These are phyloP conservation scores for Ogataea methylovora DNA, from an alignment of 805 yeast genomes.

Conservation along the genomic window DNA sequence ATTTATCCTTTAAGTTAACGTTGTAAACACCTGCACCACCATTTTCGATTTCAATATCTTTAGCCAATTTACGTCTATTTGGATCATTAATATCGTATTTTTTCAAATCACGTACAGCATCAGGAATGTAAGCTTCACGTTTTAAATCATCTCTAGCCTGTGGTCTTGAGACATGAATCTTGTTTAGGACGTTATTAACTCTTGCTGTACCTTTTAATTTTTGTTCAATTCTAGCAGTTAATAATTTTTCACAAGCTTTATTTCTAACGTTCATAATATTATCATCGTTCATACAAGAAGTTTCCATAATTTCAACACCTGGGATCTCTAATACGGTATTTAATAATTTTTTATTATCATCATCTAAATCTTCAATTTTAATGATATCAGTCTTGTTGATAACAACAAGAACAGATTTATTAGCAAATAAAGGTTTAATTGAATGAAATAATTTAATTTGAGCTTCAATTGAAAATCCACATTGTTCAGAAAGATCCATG, in stretches of 20 bases:
- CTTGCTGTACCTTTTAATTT: constrained; percentile 90
- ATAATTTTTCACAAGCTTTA: constrained; percentile 93
- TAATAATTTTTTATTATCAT: constrained; percentile 65
- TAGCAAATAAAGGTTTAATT: constrained; percentile 94
- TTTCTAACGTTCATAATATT: constrained; percentile 94
- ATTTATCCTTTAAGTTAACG: constrained; percentile 87
- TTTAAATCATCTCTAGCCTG: constrained; percentile 78
- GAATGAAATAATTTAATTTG: constrained; percentile 96
- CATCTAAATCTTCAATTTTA: constrained; percentile 73
- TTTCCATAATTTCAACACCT: constrained; percentile 87
- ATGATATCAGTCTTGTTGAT: constrained; percentile 93
- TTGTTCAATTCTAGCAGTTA: constrained; percentile 93
- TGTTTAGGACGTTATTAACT: constrained; percentile 81
- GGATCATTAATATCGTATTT: constrained; percentile 80
- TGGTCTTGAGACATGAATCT: constrained; percentile 92
- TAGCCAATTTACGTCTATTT: constrained; percentile 69
- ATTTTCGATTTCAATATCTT: constrained; percentile 86
- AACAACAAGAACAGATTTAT: constrained; percentile 92
- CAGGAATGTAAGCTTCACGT: constrained; percentile 80
- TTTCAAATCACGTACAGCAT: constrained; percentile 47
- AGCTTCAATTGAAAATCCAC: constrained; percentile 96
- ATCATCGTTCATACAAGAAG: constrained; percentile 92
- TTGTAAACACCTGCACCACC: constrained; percentile 99
- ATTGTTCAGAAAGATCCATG: constrained; percentile 98
- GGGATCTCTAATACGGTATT: constrained; percentile 55